Base-by-base conservation (phyloP, 1,284 basidiomycete genomes). In the Ustilago nuda region DNA sequence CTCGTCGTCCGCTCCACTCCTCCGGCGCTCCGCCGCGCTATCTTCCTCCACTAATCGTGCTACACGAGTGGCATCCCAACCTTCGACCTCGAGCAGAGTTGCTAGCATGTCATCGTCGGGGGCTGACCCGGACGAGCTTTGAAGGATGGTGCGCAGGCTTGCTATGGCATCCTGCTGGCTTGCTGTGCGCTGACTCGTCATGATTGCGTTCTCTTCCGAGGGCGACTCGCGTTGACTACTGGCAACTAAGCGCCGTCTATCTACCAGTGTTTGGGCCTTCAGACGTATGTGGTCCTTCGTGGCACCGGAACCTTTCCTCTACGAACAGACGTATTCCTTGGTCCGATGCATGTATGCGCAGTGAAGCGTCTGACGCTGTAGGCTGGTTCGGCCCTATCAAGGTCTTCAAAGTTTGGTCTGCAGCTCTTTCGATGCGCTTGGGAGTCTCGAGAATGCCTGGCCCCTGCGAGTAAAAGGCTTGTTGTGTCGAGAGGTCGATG, bases 1-100 rank as follows among this genome's bases (percentile, higher is more conserved):
- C 52, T 76, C 77, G 52, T 79, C 77, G 33, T 76, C 75, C 11
- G 75, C 75, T 11, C 75, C 75, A 30, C 75, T 77, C 33, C 75
- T 33, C 33, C 77, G 56, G 12, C 77, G 61, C 45, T 70, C 73
- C 13, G 64, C 73, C 6, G 73, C 65, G 67, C 32, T 76, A 33
- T 72, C 67, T 39, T 79, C 73, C 39, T 73, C 63, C 23, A 79
- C 66, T 17, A 75, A 50, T 36, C 64, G 41, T 23, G 68, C 77
- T 23, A 73, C 73, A 17, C 77, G 64, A 6, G 48, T 37, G 39
- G 76, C 73, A 39, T 76, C 63, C 77, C 77, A 79, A 9, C 61
- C 64, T 56, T 79, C 77, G 9, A 79, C 70, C 33, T 76, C 77
- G n/a, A 79, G 68, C 58, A 77, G 41, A 3, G 70, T 73, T 23